Percentiles rank a stretch among this genome's conserved stretches.
These are phyloP conservation scores for Cudoniella acicularis DNA, from an alignment of 495 filamentous ascomycete species.

Conservation along the genomic window DNA sequence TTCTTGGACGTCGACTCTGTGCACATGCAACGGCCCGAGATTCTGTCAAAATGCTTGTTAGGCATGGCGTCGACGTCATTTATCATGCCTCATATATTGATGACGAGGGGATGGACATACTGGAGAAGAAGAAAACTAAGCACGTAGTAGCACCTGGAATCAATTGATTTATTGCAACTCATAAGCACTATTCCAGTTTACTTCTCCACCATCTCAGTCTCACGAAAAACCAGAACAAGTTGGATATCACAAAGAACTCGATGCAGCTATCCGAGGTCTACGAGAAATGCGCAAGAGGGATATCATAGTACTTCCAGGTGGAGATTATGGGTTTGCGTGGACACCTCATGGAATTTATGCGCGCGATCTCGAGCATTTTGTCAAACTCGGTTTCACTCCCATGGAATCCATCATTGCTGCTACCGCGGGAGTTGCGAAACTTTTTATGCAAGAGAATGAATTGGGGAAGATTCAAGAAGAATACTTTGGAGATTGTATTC, in stretches of 20 bases:
- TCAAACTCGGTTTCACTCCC: conserved; percentile 49
- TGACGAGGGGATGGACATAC: conserved; percentile 44
- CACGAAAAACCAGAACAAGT: conserved; percentile 41
- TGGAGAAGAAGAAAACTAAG: conserved; percentile 41
- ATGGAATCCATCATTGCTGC: conserved; percentile 46
- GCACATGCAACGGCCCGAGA: conserved; percentile 47
- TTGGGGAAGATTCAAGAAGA: conserved; percentile 45
- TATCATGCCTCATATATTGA: conserved; percentile 51
- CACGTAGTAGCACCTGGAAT: conserved; percentile 45
- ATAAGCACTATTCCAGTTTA: conserved; percentile 23
- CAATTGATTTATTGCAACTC: conserved; percentile 42
- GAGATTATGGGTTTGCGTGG: conserved; percentile 53
- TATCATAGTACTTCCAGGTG: conserved; percentile 45
- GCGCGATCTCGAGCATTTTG: conserved; percentile 46
- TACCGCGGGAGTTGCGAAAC: conserved; percentile 42
- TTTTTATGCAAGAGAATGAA: conserved; percentile 47
- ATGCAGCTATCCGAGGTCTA: conserved; percentile 36
- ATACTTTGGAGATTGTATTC: conserved; percentile 44
- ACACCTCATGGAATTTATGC: conserved; percentile 50
- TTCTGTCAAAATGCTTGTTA: conserved; percentile 42
- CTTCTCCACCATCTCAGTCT: conserved; percentile 41
- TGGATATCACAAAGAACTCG: conserved; percentile 43
- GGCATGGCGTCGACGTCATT: conserved; percentile 48
- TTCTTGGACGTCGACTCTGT: conserved; percentile 40
- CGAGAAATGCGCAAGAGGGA: conserved; percentile 46